These are phyloP conservation scores for Fusarium coffeatum DNA, from an alignment of 2,329 filamentous ascomycete genomes.

Conservation along the genomic window DNA sequence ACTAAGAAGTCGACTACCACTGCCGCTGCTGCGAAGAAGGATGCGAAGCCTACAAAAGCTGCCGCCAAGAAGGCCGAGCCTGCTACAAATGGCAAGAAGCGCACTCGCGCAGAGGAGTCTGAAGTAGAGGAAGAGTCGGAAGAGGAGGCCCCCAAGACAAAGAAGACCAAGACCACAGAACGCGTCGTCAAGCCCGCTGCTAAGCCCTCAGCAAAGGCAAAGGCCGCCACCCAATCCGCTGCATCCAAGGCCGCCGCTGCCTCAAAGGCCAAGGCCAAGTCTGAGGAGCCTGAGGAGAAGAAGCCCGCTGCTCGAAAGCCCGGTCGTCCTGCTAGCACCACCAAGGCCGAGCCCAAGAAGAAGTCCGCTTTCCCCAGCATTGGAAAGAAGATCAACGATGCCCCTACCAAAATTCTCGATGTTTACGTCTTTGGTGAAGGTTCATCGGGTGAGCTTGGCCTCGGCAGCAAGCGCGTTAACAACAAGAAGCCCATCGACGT, in stretches of 20 bases:
- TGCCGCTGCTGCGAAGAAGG: constrained; percentile 42
- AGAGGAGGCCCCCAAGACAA: constrained; percentile 45
- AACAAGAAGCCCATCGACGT: constrained; percentile 75
- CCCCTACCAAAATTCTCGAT: constrained; percentile 73
- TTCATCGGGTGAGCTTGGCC: constrained; percentile 82
- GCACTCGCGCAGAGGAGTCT: constrained; percentile 43
- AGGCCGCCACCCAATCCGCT: constrained; percentile 36
- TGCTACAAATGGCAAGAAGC: constrained; percentile 46
- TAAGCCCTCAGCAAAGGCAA: constrained; percentile 45
- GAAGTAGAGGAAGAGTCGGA: constrained; percentile 46
- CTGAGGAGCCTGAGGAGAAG: constrained; percentile 58
- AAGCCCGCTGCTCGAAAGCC: constrained; percentile 51
- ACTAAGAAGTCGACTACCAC: constrained; percentile 44
- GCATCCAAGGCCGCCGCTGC: constrained; percentile 45
- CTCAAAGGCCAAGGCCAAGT: constrained; percentile 42
- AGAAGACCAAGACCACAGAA: constrained; percentile 45
- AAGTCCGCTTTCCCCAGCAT: constrained; percentile 59
- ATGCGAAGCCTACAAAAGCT: constrained; percentile 39
- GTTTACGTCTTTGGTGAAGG: constrained; percentile 86
- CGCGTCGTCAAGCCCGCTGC: constrained; percentile 46
- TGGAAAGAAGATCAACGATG: constrained; percentile 77
- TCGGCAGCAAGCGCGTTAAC: constrained; percentile 74
- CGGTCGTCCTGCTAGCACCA: constrained; percentile 14
- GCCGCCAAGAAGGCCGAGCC: constrained; percentile 39
- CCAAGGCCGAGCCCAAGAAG: constrained; percentile 39